A percentile compares a stretch with the other conserved stretches of the same genome.
phyloP scores from a whole-genome alignment of 2,329 filamentous ascomycete genomes.

The Cytospora piceae region DNA sequence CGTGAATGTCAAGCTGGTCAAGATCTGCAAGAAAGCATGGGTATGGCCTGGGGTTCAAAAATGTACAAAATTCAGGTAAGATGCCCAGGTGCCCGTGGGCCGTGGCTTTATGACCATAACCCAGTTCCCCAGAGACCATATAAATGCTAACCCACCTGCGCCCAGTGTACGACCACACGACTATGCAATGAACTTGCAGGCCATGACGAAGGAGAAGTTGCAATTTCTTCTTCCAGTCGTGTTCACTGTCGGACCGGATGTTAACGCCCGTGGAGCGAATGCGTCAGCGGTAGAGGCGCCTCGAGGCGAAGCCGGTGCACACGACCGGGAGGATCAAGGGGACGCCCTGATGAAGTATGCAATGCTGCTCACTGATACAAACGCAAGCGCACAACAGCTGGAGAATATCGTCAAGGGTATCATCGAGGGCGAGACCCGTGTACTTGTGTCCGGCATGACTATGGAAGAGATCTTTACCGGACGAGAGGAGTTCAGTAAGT shows the following conservation, averaged over 20 bases:
- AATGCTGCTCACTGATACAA: slow-evolving; percentile 70
- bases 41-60: slow-evolving; percentile 72
- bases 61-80: slow-evolving; percentile 54
- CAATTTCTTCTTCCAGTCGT: slow-evolving; percentile 82
- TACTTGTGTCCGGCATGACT: slow-evolving; percentile 85
- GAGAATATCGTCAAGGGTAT: slow-evolving; percentile 88
- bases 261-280: slow-evolving; percentile 61
- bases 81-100: background rate
- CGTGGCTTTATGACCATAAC: background rate
- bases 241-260: slow-evolving; percentile 82
- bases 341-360: slow-evolving; percentile 80
- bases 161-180: slow-evolving; percentile 74
- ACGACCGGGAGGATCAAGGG: slow-evolving; percentile 51
- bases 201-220: slow-evolving; percentile 88
- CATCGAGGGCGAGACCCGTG: slow-evolving; percentile 85
- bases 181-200: slow-evolving; percentile 80
- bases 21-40: slow-evolving; percentile 78
- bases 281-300: slow-evolving; percentile 28
- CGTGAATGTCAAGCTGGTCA: slow-evolving; percentile 72
- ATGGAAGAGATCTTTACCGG: slow-evolving; percentile 75
- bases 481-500: slow-evolving; percentile 39
- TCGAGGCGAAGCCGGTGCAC: slow-evolving; percentile 30
- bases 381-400: slow-evolving; percentile 51
- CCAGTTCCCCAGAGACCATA: slow-evolving; percentile 31
- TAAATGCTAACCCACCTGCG: slow-evolving; percentile 34